Conservation (phyloP, 1,284 basidiomycete genomes). For the Neonothopanus nambi region DNA sequence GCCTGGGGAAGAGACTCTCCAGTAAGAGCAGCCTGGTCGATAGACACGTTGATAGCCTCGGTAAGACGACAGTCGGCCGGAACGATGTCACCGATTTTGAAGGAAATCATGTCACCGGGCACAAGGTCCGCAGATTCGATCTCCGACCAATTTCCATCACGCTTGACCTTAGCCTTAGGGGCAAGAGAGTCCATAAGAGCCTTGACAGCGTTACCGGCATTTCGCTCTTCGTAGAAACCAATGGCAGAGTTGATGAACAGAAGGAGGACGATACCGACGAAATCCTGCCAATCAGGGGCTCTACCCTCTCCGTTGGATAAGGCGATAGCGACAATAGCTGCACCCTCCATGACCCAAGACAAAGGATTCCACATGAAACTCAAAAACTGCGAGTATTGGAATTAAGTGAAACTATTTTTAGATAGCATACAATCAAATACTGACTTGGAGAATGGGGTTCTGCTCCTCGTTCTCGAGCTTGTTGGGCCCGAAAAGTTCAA, state of each 20-base stretch:
- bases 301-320: constrained; percentile 89
- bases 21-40: constrained; percentile 95
- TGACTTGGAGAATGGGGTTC: constrained; percentile 81
- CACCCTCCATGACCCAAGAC: constrained; percentile 99
- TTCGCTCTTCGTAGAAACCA: constrained; percentile 97
- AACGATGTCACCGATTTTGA: constrained; percentile 98
- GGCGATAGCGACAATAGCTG: constrained; percentile 93
- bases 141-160: constrained; percentile 81
- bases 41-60: constrained; percentile 93
- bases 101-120: constrained; percentile 91
- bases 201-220: constrained; percentile 98
- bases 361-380: constrained; percentile 99
- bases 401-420: constrained; percentile 4
- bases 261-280: constrained; percentile 93
- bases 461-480: constrained; percentile 91
- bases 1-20: constrained; percentile 91
- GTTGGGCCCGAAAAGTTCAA: constrained; percentile 96
- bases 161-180: constrained; percentile 93
- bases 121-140: constrained; percentile 88
- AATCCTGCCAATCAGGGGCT: constrained; percentile 96
- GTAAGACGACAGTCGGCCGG: constrained; percentile 94
- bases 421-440: constrained; percentile 19
- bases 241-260: constrained; percentile 95
- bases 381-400: constrained; percentile 67
- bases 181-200: constrained; percentile 99